Evolutionary conservation across 352 stramenopile species (phyloP).

Genomic region (Paralagenidium karlingii): DNA sequence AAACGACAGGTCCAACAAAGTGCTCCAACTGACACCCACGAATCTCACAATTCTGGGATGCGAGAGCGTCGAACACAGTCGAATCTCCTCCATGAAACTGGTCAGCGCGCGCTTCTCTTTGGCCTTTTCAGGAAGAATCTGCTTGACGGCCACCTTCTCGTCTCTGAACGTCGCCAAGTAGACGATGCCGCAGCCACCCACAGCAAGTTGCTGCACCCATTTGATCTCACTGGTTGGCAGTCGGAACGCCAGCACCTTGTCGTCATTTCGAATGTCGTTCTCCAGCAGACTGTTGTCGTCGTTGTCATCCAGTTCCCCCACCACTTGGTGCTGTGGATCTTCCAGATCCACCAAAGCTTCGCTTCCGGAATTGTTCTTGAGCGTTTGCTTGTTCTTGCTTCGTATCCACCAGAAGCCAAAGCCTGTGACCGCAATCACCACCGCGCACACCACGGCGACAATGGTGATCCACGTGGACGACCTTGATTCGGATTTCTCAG

Average conservation of each 20-base stretch:
- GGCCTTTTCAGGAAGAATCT: constrained; percentile 15
- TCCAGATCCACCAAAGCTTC: constrained; percentile 2
- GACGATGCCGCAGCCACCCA: constrained; percentile 45
- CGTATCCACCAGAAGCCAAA: constrained; percentile 1
- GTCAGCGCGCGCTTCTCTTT: constrained; percentile 9
- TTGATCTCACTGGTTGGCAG: constrained; percentile 34
- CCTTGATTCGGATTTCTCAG: constrained; percentile 1
- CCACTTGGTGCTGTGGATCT: neutral
- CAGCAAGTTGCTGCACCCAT: constrained; percentile 21
- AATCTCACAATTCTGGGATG: constrained; percentile 40
- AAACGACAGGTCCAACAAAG: constrained; percentile 25
- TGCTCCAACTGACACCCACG: constrained; percentile 34
- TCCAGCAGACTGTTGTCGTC: constrained; percentile 7
- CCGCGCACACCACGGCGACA: neutral
- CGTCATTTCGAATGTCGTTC: constrained; percentile 59
- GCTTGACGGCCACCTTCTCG: constrained; percentile 28
- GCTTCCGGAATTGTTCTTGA: neutral
- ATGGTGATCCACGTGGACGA: constrained; percentile 1
- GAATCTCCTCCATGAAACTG: constrained; percentile 56
- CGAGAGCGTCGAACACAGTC: constrained; percentile 32
- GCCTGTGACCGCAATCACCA: constrained; percentile 1
- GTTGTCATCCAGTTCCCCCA: neutral
- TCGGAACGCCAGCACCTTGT: constrained; percentile 31
- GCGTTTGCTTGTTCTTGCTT: neutral
- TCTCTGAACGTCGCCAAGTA: constrained; percentile 24